Conservation (phyloP, 2,329 filamentous ascomycete genomes). For the Cercospora beticola region DNA sequence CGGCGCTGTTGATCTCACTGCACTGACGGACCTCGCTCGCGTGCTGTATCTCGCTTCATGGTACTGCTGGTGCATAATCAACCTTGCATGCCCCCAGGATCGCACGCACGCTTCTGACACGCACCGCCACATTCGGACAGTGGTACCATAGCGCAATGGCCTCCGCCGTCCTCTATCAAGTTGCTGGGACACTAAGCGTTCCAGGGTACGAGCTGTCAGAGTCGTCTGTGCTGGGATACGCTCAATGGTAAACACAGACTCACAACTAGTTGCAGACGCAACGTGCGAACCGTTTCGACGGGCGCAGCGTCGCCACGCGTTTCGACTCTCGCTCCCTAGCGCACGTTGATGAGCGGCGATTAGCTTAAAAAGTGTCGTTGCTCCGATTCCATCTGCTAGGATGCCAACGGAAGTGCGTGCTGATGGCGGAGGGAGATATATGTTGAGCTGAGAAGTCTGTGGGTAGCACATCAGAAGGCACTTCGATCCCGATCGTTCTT, state of each 20-base stretch:
- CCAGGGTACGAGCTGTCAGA: not conserved
- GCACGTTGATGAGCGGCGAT: not conserved
- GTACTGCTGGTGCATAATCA: not conserved
- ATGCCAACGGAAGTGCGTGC: not conserved
- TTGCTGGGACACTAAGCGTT: not conserved
- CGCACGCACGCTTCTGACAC: not conserved
- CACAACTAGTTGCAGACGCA: not conserved
- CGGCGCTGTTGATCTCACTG: not conserved
- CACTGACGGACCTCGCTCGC: not conserved
- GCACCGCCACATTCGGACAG: not conserved
- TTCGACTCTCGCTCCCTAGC: not conserved
- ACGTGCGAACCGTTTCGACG: not conserved
- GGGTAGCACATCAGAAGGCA: not conserved
- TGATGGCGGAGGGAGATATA: not conserved
- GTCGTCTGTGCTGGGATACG: not conserved
- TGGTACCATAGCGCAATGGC: not conserved
- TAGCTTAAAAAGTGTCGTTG: not conserved
- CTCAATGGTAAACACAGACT: not conserved
- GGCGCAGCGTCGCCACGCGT: not conserved
- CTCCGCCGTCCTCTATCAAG: not conserved
- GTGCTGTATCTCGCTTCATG: not conserved
- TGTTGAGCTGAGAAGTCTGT: not conserved
- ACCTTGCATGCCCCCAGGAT: not conserved
- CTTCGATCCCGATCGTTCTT: not conserved
- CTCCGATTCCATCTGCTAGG: not conserved